phyloP scores from a whole-genome alignment of 495 filamentous ascomycete species.

The Pseudomonodictys pantanalensis region DNA sequence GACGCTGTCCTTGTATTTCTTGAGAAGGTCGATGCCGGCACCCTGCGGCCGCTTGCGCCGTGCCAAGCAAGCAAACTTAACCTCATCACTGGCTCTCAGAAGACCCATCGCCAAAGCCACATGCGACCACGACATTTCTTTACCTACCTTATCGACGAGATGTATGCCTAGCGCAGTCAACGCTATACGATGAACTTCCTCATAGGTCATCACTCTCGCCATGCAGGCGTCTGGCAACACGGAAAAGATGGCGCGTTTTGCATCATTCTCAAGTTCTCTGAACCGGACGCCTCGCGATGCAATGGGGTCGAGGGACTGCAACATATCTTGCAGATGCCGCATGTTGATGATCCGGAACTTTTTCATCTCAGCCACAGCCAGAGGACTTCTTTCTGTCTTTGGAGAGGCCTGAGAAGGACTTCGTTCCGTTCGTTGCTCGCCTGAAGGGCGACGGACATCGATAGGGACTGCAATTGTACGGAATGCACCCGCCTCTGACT shows the following conservation, averaged over 20 bases:
- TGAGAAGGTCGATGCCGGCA: too few species aligned
- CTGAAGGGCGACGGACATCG: constrained; percentile 1
- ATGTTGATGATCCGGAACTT: constrained; percentile 59
- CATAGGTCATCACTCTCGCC: constrained; percentile 32
- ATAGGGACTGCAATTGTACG: constrained; percentile 53
- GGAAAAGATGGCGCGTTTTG: not conserved
- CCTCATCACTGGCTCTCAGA: constrained; percentile 30
- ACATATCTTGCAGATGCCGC: constrained; percentile 67
- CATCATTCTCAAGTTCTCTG: not conserved
- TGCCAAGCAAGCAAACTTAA: constrained; percentile 11
- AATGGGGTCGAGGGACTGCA: constrained; percentile 45
- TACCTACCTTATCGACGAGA: not conserved
- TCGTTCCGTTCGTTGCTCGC: too few species aligned
- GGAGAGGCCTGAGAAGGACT: constrained; percentile 42
- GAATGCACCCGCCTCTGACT: constrained; percentile 45
- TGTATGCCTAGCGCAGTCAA: constrained; percentile 38
- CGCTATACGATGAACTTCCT: constrained; percentile 39
- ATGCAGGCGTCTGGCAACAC: constrained; percentile 10
- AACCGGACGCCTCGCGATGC: not conserved
- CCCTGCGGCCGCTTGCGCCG: not conserved
- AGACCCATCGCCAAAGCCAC: constrained; percentile 34
- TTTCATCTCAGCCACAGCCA: constrained; percentile 37
- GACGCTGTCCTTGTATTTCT: not conserved
- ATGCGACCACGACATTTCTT: constrained; percentile 21
- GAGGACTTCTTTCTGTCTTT: not conserved